Conservation (phyloP, 495 filamentous ascomycete species). For the Aspergillus campestris region DNA sequence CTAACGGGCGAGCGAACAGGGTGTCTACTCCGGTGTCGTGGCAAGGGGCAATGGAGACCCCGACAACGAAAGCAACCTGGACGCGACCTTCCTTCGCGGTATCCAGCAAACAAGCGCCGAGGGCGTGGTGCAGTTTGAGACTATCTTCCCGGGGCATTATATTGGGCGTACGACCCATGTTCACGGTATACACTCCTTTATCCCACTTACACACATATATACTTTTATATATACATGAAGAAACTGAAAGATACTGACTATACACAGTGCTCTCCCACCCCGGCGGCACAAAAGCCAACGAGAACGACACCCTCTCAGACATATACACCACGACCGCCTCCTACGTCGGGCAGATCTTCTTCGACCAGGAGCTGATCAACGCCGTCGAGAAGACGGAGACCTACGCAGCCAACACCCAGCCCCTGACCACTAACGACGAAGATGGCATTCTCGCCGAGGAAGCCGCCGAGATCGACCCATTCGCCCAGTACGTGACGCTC, state of each 20-base stretch:
- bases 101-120: constrained; percentile 41
- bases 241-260: neutral
- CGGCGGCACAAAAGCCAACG: constrained; percentile 19
- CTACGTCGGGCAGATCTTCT: constrained; percentile 58
- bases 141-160: constrained; percentile 51
- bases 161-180: constrained; percentile 29
- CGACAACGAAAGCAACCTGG: constrained; percentile 23
- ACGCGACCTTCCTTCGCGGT: constrained; percentile 44
- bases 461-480: constrained; percentile 46
- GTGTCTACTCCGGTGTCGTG: constrained; percentile 50
- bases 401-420: constrained; percentile 47
- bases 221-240: too few species aligned
- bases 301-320: constrained; percentile 26
- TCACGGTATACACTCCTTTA: constrained; percentile 17
- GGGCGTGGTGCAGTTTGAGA: constrained; percentile 42
- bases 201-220: too few species aligned
- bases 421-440: constrained; percentile 40
- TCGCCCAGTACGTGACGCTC: constrained; percentile 48
- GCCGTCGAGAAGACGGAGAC: constrained; percentile 39
- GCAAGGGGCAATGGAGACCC: constrained; percentile 45
- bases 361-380: constrained; percentile 44
- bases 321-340: constrained; percentile 23
- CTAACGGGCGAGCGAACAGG: constrained; percentile 18
- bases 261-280: constrained; percentile 27
- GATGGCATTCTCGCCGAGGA: constrained; percentile 42